Base-by-base conservation (phyloP, 371 early-diverging fungal genomes). In the Mucor plumbeus region DNA sequence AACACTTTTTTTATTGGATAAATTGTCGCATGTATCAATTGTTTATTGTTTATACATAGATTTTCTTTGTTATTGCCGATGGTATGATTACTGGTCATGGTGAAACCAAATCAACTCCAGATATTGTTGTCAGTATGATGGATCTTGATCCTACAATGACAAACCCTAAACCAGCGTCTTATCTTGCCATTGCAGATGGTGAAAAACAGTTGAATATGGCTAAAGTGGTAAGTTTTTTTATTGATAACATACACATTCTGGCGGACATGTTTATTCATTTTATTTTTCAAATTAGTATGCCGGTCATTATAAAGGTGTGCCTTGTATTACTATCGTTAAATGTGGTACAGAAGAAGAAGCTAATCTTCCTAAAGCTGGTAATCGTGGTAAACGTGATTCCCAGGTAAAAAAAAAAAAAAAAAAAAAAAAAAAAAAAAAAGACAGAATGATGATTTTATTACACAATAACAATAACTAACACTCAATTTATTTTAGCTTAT, bases 301-400 rank as follows among this genome's bases (percentile, higher is more conserved):
- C 33, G 99, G 99, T 4, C 88, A 92, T 60, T 99, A 97, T 84
- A 88, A 86, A 43, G 77, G 77, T 31, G 91, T 94, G n/a, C 95
- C 98, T 5, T 92, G 92, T 73, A 83, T 98, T 62, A 88, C 94
- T 6, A 90, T 99, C 58, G 91, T 90, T 62, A 98, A 99, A 81
- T 95, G 94, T 67, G 99, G 99, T 39, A 89, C 93, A 0, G 88
- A 88, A 7, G 86, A 86, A 34, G 96, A 97, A 69, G 79, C 73
- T 10, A 70, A 72, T 17, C 76, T 67, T n/a, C 73, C 88, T n/a
- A 93, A 94, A 68, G 91, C 95, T 6, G 96, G 97, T 14, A 98
- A 99, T 75, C 88, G 99, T 65, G 99, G 99, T 66, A 99, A 99
- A 80, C 90, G 99, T 67, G 99, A 99, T 82, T 95, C 96, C 34